phyloP scores from a whole-genome alignment of 176 grass and related monocot species.

The Phoenix roebelenii region DNA sequence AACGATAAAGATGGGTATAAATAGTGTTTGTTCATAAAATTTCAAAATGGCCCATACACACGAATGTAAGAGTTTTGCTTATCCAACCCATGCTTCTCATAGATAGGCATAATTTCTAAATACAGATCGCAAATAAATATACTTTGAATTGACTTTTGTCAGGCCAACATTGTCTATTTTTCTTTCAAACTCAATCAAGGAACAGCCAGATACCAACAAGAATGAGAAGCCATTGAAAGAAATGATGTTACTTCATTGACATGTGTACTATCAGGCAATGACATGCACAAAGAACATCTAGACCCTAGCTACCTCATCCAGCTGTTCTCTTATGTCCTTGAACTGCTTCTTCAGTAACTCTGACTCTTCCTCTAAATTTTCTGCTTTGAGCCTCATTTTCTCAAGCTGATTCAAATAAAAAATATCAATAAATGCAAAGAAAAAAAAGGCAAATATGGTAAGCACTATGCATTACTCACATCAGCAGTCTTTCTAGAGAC shows the following conservation, averaged over 20 bases:
- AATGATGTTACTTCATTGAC: too few species aligned
- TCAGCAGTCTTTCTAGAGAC: constrained; percentile 50
- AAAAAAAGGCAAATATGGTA: constrained; percentile 12
- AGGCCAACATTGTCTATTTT: too few species aligned
- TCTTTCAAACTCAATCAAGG: too few species aligned
- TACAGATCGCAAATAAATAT: not conserved
- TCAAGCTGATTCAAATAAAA: constrained; percentile 50
- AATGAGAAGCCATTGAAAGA: not conserved
- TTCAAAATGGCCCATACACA: too few species aligned
- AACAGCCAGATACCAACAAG: not conserved
- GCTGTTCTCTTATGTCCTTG: constrained; percentile 43
- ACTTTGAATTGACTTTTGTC: too few species aligned
- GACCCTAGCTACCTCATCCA: constrained; percentile 44
- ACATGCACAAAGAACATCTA: not conserved
- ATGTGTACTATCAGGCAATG: not conserved
- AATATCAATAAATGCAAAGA: constrained; percentile 9
- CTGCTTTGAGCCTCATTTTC: constrained; percentile 52
- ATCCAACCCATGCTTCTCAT: not conserved
- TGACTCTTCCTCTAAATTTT: constrained; percentile 58
- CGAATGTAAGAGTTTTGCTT: too few species aligned
- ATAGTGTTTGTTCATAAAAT: not conserved
- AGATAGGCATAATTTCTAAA: not conserved
- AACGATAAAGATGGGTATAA: constrained; percentile 23
- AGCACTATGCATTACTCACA: constrained; percentile 38
- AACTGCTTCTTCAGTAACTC: constrained; percentile 56